These are phyloP conservation scores for Eutypella sp. DNA, from an alignment of 2,329 filamentous ascomycete species.

Conservation along the genomic window DNA sequence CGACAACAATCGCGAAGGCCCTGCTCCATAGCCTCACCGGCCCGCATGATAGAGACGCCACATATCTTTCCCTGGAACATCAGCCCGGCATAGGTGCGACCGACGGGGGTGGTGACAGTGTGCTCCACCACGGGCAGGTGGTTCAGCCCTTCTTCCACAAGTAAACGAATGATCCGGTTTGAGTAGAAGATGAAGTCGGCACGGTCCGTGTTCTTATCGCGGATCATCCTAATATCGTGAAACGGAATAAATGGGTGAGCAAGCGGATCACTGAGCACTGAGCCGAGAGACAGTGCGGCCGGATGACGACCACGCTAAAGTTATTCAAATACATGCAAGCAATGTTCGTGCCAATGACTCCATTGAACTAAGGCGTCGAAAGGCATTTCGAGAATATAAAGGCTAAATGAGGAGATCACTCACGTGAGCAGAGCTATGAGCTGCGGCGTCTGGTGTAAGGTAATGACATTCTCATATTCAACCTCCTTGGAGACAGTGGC, in stretches of 20 bases:
- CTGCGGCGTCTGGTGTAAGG: slow-evolving; percentile 89
- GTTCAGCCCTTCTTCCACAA: slow-evolving; percentile 96
- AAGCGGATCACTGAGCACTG: neutral
- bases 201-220: slow-evolving; percentile 81
- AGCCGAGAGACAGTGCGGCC: neutral
- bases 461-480: slow-evolving; percentile 79
- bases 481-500: slow-evolving; percentile 86
- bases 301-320: no score
- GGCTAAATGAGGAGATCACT: slow-evolving; percentile 37
- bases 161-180: slow-evolving; percentile 91
- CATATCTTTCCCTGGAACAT: slow-evolving; percentile 98
- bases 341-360: neutral
- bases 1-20: slow-evolving; percentile 93
- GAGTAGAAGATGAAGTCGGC: slow-evolving; percentile 99
- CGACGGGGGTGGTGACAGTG: slow-evolving; percentile 85
- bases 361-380: neutral
- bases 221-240: slow-evolving; percentile 71
- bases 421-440: slow-evolving; percentile 96
- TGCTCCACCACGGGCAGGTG: slow-evolving; percentile 89
- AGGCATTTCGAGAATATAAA: neutral
- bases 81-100: slow-evolving; percentile 81
- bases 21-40: slow-evolving; percentile 98
- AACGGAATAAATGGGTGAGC: slow-evolving; percentile 8
- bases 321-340: neutral
- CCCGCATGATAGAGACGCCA: slow-evolving; percentile 96